Percentiles rank a stretch among this genome's conserved stretches.
phyloP scores from a whole-genome alignment of 1,284 basidiomycete species.

The Neolentinus lepideus region DNA sequence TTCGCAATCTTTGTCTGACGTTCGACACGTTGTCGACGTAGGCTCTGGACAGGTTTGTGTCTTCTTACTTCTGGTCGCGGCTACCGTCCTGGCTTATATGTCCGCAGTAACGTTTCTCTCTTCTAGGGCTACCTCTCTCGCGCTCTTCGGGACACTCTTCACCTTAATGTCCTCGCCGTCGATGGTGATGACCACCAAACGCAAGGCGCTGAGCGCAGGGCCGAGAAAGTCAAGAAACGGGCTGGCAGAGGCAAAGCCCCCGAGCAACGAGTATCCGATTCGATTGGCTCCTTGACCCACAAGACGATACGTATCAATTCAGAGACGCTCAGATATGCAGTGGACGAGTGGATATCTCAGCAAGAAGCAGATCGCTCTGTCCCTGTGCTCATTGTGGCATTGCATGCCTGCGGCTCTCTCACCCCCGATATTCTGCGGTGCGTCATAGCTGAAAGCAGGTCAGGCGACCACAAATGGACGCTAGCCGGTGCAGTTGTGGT shows the following conservation, averaged over 20 bases:
- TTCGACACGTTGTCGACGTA: conserved; percentile 32
- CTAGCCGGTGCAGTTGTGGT: conserved; percentile 35
- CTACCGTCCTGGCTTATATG: conserved; percentile 4
- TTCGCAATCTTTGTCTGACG: conserved; percentile 8
- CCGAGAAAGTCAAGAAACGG: conserved; percentile 14
- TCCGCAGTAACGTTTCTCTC: conserved; percentile 3
- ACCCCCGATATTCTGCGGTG: conserved; percentile 37
- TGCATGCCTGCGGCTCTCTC: conserved; percentile 52
- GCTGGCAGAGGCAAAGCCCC: conserved; percentile 9
- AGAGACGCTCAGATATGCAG: conserved; percentile 26
- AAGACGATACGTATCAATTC: conserved; percentile 43
- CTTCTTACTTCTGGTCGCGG: background rate
- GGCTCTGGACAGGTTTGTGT: conserved; percentile 45
- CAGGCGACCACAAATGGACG: conserved; percentile 24
- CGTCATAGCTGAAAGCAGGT: conserved; percentile 18
- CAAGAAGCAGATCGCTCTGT: conserved; percentile 13
- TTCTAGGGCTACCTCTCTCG: conserved; percentile 43
- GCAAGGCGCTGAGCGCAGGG: conserved; percentile 32
- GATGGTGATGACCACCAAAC: conserved; percentile 38
- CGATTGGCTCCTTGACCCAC: conserved; percentile 37
- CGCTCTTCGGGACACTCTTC: conserved; percentile 24
- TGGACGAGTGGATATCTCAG: conserved; percentile 33
- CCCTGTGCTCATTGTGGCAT: conserved; percentile 53
- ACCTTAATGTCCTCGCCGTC: conserved; percentile 41
- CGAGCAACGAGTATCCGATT: background rate